Evolutionary conservation across 1,284 basidiomycete genomes (phyloP), one percentile per base, ranked within the genome.

Genomic region (Sporisorium sorghi): DNA sequence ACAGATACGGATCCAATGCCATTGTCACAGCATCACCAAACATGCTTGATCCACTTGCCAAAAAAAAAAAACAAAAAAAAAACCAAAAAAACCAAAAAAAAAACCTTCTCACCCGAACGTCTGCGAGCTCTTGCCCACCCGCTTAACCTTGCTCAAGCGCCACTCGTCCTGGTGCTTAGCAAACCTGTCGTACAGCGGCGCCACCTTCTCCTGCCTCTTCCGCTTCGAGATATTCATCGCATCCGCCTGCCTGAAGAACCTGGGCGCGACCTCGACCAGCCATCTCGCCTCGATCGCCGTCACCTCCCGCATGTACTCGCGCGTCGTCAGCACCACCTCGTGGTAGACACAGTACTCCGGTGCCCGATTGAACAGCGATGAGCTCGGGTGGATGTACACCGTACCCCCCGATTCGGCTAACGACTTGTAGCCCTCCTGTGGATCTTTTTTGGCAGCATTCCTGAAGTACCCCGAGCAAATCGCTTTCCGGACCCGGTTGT

Each of bases 251-350:
- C 92, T 92, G 91, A 99, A 99, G 89, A 97, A 98, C 61, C 93
- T 92, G 9, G 96, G 96, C 12, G 97, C 96, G 23, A 97, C 95
- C 84, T 99, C 96, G 8, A 96, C 93, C 15, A 99, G 89, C 97
- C 97, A 99, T 86, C 97, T 97, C 2, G 97, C 95, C 84, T 99
- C 97, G 66, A 99, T 90, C 0, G 94, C 93, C 1, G 94, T 97
- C 28, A 95, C 93, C 79, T 95, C 95, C 19, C 82, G 93, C 87
- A 94, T 97, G 85, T 98, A 98, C 86, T 97, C 95, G 68, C 83
- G 78, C 46, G 90, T 90, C 14, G 90, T 91, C 64, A 91, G 86
- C 58, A 91, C 88, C 70, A 92, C 85, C 78, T 92, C 91, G 85
- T 92, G 90, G 85, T 92, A 92, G 73, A 92, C 77, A 49, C 77